Evolutionary conservation across 768 basidiomycete genomes (phyloP), one percentile per base, ranked within the genome.

Genomic region (Hericium erinaceus): DNA sequence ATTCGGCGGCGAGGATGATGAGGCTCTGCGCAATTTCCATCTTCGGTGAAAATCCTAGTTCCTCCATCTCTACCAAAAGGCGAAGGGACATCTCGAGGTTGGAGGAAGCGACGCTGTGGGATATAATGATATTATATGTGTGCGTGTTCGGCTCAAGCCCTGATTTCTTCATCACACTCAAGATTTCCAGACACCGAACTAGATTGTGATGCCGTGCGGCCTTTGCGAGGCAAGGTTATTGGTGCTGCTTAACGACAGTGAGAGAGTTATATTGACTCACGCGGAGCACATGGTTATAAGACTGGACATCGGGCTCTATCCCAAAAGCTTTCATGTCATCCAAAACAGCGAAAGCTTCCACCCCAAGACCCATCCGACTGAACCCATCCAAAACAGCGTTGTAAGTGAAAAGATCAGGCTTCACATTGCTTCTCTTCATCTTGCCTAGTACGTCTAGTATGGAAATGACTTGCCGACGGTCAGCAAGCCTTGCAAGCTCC

Each of bases 61-160:
- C 58, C 53, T 77, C 76, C 82, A 90, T 83, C 49, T 80, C 72
- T n/a, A 80, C 71, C 39, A 90, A 70, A 54, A 77, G 74, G 48
- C 80, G 80, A 26, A 94, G 68, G 4, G 83, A 82, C 57, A 80
- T 74, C 68, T 93, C 91, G 18, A 89, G 65, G 62, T 87, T 83
- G 41, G 74, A 73, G 8, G 74, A 70, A 0, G 65, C 57, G 4
- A 73, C 69, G 50, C 76, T 75, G 39, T 79, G 77, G 33, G 64
- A 60, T 65, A 90, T 77, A 64, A 88, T 70, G 53, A 72, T 64
- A 48, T 76, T 72, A 67, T 81, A 89, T 0, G 80, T 85, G 7
- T 70, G 63, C 38, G 75, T 71, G 64, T 81, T 79, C n/a, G 79
- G 81, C 15, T 67, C 48, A 28, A 89, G 67, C 10, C 70, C 71